Conservation (phyloP, 192 early-diverging fungal genomes). For the Coemansia sp. region DNA sequence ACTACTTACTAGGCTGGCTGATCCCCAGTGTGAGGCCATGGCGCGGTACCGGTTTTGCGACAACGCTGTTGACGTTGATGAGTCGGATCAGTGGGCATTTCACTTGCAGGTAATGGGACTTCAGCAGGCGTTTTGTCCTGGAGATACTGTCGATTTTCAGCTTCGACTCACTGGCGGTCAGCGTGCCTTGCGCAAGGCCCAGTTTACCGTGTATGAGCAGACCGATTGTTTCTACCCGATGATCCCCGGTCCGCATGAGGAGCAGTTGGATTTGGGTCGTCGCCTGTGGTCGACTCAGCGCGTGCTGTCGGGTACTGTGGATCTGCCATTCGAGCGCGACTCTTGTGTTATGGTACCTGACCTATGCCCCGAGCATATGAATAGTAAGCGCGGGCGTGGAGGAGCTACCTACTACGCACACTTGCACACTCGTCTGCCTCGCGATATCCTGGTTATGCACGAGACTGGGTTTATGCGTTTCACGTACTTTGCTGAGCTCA, state of each 20-base stretch:
- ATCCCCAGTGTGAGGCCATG: conserved; percentile 1
- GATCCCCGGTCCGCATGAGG: conserved; percentile 44
- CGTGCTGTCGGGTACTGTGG: conserved; percentile 12
- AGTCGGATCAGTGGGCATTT: conserved; percentile 18
- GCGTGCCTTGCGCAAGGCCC: conserved; percentile 33
- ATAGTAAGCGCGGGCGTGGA: conserved; percentile 17
- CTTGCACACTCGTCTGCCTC: conserved; percentile 25
- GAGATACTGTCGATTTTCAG: conserved; percentile 46
- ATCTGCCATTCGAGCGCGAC: conserved; percentile 48
- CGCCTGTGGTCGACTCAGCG: conserved; percentile 43
- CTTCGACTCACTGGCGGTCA: conserved; percentile 30
- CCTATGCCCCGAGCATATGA: conserved; percentile 35
- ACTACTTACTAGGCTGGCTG: background rate
- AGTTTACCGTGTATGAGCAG: conserved; percentile 34
- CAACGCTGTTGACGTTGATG: conserved; percentile 25
- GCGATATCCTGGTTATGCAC: conserved; percentile 25
- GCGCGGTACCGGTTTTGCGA: conserved; percentile 44
- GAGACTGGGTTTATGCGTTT: conserved; percentile 42
- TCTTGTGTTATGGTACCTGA: conserved; percentile 22
- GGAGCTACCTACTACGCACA: conserved; percentile 37
- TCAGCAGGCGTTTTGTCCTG: conserved; percentile 48
- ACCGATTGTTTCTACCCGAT: conserved; percentile 57
- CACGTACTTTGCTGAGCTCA: conserved; percentile 37
- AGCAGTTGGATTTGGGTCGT: conserved; percentile 51
- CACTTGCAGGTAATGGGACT: conserved; percentile 37